Evolutionary conservation across 305 asterid genomes (phyloP), one percentile per base, ranked within the genome.

Genomic region (Plantago lanceolata): DNA sequence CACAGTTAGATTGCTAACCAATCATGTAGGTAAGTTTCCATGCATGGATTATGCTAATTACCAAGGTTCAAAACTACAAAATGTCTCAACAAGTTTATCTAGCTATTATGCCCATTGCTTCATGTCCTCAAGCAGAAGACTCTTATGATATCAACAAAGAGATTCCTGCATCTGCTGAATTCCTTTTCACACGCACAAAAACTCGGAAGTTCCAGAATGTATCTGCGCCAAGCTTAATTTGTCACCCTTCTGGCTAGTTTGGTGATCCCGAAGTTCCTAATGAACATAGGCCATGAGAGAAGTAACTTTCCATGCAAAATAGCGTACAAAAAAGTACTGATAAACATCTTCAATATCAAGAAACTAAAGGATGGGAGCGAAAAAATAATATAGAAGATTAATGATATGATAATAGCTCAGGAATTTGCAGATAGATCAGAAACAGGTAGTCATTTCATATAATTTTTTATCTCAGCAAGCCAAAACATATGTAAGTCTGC

Each of bases 251-350:
- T 18, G 11, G 24, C 51, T 57, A 17, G 58, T 48, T 47, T 57
- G 59, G 47, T 47, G 43, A 24, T 43, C 59, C 43, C 63, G 11
- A 51, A 52, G 19, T 61, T 67, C 76, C 66, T 58, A 55, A 11
- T 48, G 44, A 55, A 18, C 62, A 67, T 48, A 26, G 29, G 65
- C 26, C 61, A 57, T 20, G 29, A 64, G 19, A 53, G 20, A 7
- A 4, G 33, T 29, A 37, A 63, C 44, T 33, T 61, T 40, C 29
- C 44, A 19, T 8, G 62, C 20, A 2, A 54, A 45, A 26, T 24
- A 52, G 35, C 35, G 44, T 47, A 5, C 18, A 5, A n/a, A 53
- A 19, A 31, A n/a, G 54, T 18, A 21, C 29, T 48, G 47, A 37
- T 53, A 35, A 12, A 26, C 35, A 50, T 57, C 6, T 12, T 31